A percentile compares a stretch with the other conserved stretches of the same genome.
phyloP scores from a whole-genome alignment of 108 stramenopile genomes.

The Skeletonema costatum region DNA sequence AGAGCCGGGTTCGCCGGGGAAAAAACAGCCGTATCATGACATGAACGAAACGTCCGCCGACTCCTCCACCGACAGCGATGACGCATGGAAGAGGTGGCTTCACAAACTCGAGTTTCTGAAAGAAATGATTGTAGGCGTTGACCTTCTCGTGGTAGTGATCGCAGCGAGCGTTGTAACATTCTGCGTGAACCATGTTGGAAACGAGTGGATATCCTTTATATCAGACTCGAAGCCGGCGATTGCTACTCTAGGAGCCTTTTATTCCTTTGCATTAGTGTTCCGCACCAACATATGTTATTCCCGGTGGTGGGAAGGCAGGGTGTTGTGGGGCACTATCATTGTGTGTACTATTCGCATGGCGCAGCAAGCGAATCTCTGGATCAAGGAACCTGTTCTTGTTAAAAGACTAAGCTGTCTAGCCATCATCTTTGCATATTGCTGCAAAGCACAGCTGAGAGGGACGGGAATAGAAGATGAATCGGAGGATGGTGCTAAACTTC shows the following conservation, averaged over 20 bases:
- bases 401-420: background rate
- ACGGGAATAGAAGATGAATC: background rate
- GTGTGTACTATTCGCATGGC: background rate
- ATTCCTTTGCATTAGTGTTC: background rate
- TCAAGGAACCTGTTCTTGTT: background rate
- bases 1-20: too few relatives aligned
- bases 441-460: background rate
- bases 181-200: background rate
- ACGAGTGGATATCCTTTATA: background rate
- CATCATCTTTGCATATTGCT: background rate
- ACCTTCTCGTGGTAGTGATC: background rate
- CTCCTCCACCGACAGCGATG: too few relatives aligned
- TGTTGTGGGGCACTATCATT: background rate
- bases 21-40: too few relatives aligned
- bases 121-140: background rate
- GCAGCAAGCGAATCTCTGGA: background rate
- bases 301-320: background rate
- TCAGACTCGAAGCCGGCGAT: background rate
- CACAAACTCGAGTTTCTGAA: too few relatives aligned
- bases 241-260: background rate
- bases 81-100: too few relatives aligned
- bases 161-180: background rate
- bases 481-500: background rate
- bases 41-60: too few relatives aligned
- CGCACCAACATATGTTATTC: background rate